A percentile compares a stretch with the other conserved stretches of the same genome.
phyloP scores from a whole-genome alignment of 2,329 filamentous ascomycete genomes.

The Dactylonectria macrodidyma region DNA sequence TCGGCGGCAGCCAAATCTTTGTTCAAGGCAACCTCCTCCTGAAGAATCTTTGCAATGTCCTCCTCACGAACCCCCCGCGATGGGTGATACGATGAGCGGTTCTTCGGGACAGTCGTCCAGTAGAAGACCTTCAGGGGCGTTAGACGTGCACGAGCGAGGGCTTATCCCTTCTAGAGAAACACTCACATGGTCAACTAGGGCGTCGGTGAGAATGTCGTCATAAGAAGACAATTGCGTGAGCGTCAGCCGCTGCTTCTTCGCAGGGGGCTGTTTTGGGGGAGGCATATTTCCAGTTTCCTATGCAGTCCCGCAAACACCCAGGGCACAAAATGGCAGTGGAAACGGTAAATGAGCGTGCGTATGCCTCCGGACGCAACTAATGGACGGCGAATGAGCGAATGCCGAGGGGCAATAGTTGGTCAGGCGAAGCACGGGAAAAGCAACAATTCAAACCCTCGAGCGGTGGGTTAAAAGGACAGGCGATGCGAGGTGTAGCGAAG shows the following conservation, averaged over 20 bases:
- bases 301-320: conserved; percentile 9
- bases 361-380: conserved; percentile 31
- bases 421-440: conserved; percentile 12
- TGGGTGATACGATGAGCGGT: conserved; percentile 87
- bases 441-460: conserved; percentile 20
- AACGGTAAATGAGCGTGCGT: conserved; percentile 43
- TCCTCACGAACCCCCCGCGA: conserved; percentile 82
- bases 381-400: conserved; percentile 33
- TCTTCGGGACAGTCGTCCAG: conserved; percentile 97
- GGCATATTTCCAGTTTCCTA: conserved; percentile 51
- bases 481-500: conserved; percentile 19
- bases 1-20: conserved; percentile 82
- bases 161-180: conserved; percentile 19
- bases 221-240: conserved; percentile 91
- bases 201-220: conserved; percentile 96
- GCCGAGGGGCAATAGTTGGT: conserved; percentile 30
- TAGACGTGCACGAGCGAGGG: conserved; percentile 35
- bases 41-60: conserved; percentile 73
- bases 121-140: conserved; percentile 81
- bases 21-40: conserved; percentile 78
- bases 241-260: conserved; percentile 82
- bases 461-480: conserved; percentile 30
- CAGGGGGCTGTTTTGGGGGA: conserved; percentile 52
- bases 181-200: conserved; percentile 93
- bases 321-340: conserved; percentile 18